Evolutionary conservation across 345 rosid species (phyloP), one percentile per base, ranked within the genome.

Genomic region (Ceriops tagal): DNA sequence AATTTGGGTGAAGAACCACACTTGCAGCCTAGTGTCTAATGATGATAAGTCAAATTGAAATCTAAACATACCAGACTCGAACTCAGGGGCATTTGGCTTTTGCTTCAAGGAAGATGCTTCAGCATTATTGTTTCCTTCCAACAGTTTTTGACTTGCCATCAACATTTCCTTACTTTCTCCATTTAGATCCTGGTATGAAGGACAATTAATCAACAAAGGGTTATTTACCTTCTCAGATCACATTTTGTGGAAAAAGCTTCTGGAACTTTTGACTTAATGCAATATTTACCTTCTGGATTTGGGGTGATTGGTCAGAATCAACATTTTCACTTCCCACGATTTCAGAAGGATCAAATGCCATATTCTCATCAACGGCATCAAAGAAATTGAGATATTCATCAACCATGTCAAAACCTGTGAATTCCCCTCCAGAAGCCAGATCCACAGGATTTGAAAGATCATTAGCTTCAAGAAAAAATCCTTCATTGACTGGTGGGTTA

Each of bases 311-410:
- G 37, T 79, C 72, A 53, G 72, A 49, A 74, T 59, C 58, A 70
- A 28, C 26, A 49, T 64, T 66, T 49, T 67, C 84, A 61, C 68
- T 76, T 60, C 73, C 86, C 71, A 78, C 6, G 64, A 80, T 70
- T 67, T 80, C 84, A 71, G 85, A 83, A 68, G 83, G 80, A 84
- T 88, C 96, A 61, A 84, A 85, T 73, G 78, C 73, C 81, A 81
- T 57, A 60, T 77, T 57, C 49, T 73, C 90, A 66, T 80, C 90
- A 77, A 72, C 80, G 53, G 83, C 86, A 79, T 90, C 92, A 43
- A 68, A 80, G 80, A 87, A 87, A 58, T 78, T 84, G 61, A 95
- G 87, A 69, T 85, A 95, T 37, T 93, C 96, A 16, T 84, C 96
- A 70, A 81, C 58, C 74, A 81, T 58, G 78, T 84, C 71, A 68